Percentiles rank a stretch among this genome's conserved stretches.
Conservation (phyloP, 345 rosid species). For the Raphanus sativus region DNA sequence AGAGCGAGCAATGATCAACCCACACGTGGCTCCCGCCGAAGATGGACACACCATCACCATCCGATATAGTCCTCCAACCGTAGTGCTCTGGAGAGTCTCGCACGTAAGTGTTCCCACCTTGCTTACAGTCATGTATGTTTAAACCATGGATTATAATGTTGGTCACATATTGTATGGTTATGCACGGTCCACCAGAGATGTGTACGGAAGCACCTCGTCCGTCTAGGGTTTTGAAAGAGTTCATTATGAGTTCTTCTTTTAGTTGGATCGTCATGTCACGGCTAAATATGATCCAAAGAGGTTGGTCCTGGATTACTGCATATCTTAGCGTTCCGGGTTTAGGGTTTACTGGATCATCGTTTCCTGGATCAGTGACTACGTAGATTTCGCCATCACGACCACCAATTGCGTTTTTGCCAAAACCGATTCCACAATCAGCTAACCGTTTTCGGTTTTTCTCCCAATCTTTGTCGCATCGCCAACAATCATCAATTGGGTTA, state of each 20-base stretch:
- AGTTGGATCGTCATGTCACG: constrained; percentile 74
- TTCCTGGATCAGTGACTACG: constrained; percentile 59
- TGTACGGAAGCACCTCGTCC: constrained; percentile 82
- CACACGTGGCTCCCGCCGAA: constrained; percentile 80
- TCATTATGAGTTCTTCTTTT: constrained; percentile 81
- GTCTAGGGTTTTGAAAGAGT: constrained; percentile 78
- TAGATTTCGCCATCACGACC: constrained; percentile 73
- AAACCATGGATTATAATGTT: constrained; percentile 75
- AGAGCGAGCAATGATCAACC: constrained; percentile 78
- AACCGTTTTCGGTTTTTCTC: constrained; percentile 64
- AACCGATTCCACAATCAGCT: constrained; percentile 78
- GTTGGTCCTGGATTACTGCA: constrained; percentile 70
- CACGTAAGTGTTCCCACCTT: constrained; percentile 77
- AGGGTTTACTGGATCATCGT: constrained; percentile 66
- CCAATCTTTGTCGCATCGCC: constrained; percentile 82
- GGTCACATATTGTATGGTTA: constrained; percentile 69
- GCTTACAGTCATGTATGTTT: constrained; percentile 77
- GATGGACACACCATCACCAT: constrained; percentile 83
- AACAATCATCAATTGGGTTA: constrained; percentile 83
- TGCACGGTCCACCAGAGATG: constrained; percentile 84
- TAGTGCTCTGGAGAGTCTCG: constrained; percentile 65
- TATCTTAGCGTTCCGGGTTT: constrained; percentile 70
- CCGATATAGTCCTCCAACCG: constrained; percentile 69
- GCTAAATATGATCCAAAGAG: constrained; percentile 71
- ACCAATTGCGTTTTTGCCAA: constrained; percentile 74